A percentile compares a stretch with the other conserved stretches of the same genome.
These are phyloP conservation scores for Klebsormidium nitens DNA, from an alignment of 139 green algal genomes.

Conservation along the genomic window DNA sequence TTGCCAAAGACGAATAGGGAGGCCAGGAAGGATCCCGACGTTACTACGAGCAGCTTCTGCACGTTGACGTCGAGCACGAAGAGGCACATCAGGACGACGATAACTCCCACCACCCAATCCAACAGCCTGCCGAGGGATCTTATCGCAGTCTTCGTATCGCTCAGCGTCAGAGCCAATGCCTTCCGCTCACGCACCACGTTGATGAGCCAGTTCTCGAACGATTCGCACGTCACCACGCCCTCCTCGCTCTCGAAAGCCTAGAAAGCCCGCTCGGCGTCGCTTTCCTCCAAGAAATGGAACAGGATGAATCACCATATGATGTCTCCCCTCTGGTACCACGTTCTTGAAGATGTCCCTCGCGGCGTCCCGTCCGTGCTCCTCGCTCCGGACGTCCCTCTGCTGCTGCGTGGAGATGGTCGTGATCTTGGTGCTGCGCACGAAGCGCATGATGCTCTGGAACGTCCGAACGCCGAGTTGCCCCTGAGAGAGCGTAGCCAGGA, in stretches of 20 bases:
- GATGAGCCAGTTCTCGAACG: constrained; percentile 29
- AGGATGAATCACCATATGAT: constrained; percentile 11
- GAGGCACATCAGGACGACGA: constrained; percentile 55
- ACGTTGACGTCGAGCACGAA: constrained; percentile 38
- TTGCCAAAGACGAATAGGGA: constrained; percentile 36
- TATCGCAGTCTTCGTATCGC: constrained; percentile 61
- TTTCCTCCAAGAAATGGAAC: constrained; percentile 16
- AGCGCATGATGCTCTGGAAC: constrained; percentile 4
- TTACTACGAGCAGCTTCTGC: constrained; percentile 37
- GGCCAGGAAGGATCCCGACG: constrained; percentile 5
- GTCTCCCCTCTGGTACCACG: too few species aligned
- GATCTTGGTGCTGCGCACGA: too few species aligned
- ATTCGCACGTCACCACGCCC: neutral
- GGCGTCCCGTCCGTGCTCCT: constrained; percentile 14
- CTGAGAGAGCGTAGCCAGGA: too few species aligned
- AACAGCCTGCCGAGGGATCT: too few species aligned
- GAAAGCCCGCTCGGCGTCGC: constrained; percentile 5
- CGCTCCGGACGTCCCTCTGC: constrained; percentile 8
- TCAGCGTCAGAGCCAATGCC: constrained; percentile 68
- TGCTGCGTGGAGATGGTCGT: neutral
- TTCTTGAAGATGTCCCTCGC: constrained; percentile 17
- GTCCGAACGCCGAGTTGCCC: too few species aligned
- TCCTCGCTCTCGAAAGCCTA: constrained; percentile 15
- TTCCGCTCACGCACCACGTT: too few species aligned
- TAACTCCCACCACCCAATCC: constrained; percentile 8